These are phyloP conservation scores for Arthrobotrys conoides DNA, from an alignment of 2,329 filamentous ascomycete species.

Conservation along the genomic window DNA sequence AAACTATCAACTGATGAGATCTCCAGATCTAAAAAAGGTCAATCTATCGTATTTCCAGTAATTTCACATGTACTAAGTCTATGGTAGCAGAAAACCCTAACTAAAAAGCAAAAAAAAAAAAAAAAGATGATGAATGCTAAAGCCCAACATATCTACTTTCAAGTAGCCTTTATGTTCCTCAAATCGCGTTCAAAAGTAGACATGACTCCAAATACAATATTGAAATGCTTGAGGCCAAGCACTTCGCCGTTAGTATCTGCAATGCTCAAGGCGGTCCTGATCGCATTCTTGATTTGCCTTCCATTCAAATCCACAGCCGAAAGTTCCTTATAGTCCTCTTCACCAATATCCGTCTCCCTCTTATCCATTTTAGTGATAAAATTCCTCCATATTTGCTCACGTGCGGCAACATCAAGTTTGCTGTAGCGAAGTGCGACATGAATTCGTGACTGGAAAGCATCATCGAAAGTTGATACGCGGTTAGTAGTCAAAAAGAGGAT, in stretches of 20 bases:
- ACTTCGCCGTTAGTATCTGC: constrained; percentile 61
- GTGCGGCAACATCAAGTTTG: constrained; percentile 61
- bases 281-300: constrained; percentile 66
- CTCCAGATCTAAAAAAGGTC: too few relatives aligned
- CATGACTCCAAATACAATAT: constrained; percentile 63
- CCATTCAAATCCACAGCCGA: constrained; percentile 64
- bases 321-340: constrained; percentile 42
- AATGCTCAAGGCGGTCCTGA: constrained; percentile 64
- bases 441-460: constrained; percentile 67
- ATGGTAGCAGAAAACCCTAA: too few relatives aligned
- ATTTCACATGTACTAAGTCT: too few relatives aligned
- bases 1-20: too few relatives aligned
- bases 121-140: too few relatives aligned
- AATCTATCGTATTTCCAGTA: too few relatives aligned
- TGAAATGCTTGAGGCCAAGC: constrained; percentile 62
- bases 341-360: constrained; percentile 12
- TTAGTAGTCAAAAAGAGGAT: constrained; percentile 72
- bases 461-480: constrained; percentile 67
- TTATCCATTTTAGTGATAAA: constrained; percentile 60
- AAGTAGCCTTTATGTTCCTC: not conserved
- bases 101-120: too few relatives aligned
- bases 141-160: not conserved
- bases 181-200: constrained; percentile 55
- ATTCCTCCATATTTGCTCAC: constrained; percentile 64
- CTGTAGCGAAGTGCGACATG: constrained; percentile 66